Percentiles rank a stretch among this genome's conserved stretches.
These are phyloP conservation scores for Cordyceps cicadae DNA, from an alignment of 2,329 filamentous ascomycete genomes.

Conservation along the genomic window DNA sequence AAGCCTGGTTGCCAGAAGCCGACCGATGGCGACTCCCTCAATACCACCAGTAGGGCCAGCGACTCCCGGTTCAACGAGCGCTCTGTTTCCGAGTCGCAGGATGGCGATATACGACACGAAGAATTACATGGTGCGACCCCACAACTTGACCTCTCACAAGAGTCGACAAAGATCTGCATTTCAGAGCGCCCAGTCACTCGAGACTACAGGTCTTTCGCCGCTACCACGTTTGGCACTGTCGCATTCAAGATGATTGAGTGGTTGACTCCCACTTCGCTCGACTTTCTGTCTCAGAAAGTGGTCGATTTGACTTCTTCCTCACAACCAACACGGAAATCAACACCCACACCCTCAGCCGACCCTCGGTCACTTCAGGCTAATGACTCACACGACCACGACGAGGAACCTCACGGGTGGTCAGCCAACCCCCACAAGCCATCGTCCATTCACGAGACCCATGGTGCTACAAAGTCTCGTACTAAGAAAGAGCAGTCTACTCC, in stretches of 20 bases:
- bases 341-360: neutral
- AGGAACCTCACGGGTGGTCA: neutral
- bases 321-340: neutral
- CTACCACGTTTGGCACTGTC: conserved; percentile 56
- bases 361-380: neutral
- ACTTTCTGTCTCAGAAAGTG: conserved; percentile 36
- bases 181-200: conserved; percentile 40
- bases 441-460: neutral
- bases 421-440: neutral
- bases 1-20: conserved; percentile 36
- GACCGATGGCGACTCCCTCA: conserved; percentile 24
- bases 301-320: neutral
- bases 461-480: neutral
- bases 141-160: neutral
- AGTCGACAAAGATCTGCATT: conserved; percentile 26
- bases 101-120: neutral
- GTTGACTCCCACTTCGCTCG: conserved; percentile 53
- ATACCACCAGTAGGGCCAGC: neutral
- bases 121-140: neutral
- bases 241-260: conserved; percentile 64
- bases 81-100: neutral
- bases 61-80: neutral
- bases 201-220: conserved; percentile 52
- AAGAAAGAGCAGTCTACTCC: neutral
- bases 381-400: neutral